phyloP scores from a whole-genome alignment of 352 stramenopile genomes.

The Lagenidium sp. region DNA sequence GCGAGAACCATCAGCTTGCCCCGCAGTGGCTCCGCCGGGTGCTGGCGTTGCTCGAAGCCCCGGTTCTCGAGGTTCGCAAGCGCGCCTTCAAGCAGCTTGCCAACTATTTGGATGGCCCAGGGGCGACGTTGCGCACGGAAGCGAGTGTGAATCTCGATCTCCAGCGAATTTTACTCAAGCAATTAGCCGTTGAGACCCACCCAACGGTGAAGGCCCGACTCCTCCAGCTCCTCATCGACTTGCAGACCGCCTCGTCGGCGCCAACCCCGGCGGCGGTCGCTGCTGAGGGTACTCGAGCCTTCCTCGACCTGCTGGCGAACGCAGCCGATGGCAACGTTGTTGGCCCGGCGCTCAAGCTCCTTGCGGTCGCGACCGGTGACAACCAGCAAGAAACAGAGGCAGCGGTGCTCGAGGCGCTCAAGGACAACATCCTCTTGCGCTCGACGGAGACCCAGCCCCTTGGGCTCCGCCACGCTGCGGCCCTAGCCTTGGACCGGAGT shows the following conservation, averaged over 20 bases:
- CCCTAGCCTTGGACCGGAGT: slow-evolving; percentile 38
- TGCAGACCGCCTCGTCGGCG: slow-evolving; percentile 17
- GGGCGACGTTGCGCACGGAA: slow-evolving; percentile 4
- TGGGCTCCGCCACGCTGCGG: slow-evolving; percentile 43
- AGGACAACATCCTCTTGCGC: slow-evolving; percentile 31
- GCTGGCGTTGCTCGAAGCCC: slow-evolving; percentile 23
- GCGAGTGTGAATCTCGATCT: slow-evolving; percentile 12
- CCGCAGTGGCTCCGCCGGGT: slow-evolving; percentile 8
- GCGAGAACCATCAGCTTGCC: slow-evolving; percentile 1
- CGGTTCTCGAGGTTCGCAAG: slow-evolving; percentile 55
- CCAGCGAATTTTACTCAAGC: slow-evolving; percentile 25
- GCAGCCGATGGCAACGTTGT: slow-evolving; percentile 44
- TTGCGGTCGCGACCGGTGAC: slow-evolving; percentile 30
- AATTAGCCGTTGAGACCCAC: slow-evolving; percentile 52
- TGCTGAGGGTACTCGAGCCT: neutral
- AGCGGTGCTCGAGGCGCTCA: slow-evolving; percentile 7
- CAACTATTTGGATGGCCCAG: slow-evolving; percentile 8
- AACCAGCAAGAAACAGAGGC: slow-evolving; percentile 1
- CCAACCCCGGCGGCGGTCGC: slow-evolving; percentile 5
- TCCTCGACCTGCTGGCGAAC: slow-evolving; percentile 17
- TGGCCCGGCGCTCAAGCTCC: slow-evolving; percentile 45
- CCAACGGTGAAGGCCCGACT: slow-evolving; percentile 51
- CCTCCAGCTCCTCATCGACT: slow-evolving; percentile 39
- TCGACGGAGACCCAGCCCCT: slow-evolving; percentile 47
- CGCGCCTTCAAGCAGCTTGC: slow-evolving; percentile 41